Evolutionary conservation across 306 rosid species (phyloP), one percentile per base, ranked within the genome.

Genomic region (Cucurbita maxima): DNA sequence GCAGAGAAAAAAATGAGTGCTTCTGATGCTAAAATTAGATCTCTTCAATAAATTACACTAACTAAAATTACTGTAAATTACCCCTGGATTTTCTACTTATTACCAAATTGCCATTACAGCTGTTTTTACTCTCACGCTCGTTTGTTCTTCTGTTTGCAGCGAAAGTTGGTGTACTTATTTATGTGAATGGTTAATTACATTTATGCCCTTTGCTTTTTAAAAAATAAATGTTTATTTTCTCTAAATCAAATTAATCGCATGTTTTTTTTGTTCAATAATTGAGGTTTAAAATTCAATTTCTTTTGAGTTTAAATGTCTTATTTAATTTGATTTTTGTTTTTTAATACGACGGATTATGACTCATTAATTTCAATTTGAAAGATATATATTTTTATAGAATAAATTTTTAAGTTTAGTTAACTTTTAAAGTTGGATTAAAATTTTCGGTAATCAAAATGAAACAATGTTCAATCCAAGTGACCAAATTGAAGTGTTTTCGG

Each of bases 21-120:
- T 77, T 81, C 69, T 51, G 36, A 76, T 83, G 86, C 82, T 82
- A 68, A 78, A 76, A 59, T 70, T 83, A 84, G 87, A 84, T 82
- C 86, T 60, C 56, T 66, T 71, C 80, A 69, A 54, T 78, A 53
- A 72, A 76, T 67, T 71, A 75, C 74, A 51, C 13, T 68, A n/a
- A 76, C 75, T 76, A 48, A 80, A 50, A 43, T n/a, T 0, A 15
- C 25, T 55, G 0, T 0, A 0, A 8, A 7, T 60, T 10, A 50
- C 77, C 80, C 81, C 58, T 6, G 8, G 8, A 15, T 20, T 74
- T 51, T 0, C 0, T 6, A 0, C 0, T 34, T 81, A 81, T 79
- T 84, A 83, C 90, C 37, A 70, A 12, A 40, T 0, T 81, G 76
- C 87, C 94, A 81, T 71, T 52, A 43, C 37, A 45, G 82, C 85